phyloP scores from a whole-genome alignment of 345 rosid genomes.

The Gynandropsis gynandra region DNA sequence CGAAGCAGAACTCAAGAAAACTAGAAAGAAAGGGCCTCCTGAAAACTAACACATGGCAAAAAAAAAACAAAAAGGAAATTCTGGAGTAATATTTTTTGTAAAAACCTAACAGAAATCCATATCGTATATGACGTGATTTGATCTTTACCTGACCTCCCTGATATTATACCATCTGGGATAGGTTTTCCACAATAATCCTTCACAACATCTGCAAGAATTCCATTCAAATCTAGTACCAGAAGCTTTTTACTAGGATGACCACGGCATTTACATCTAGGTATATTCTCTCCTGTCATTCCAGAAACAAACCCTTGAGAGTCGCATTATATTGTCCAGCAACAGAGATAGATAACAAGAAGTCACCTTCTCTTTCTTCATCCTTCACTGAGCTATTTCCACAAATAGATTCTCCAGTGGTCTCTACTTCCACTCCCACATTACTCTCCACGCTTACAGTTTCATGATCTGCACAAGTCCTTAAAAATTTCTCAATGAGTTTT shows the following conservation, averaged over 20 bases:
- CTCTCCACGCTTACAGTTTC: conserved; percentile 12
- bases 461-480: no score
- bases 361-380: conserved; percentile 22
- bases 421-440: background rate
- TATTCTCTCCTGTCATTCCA: conserved; percentile 15
- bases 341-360: conserved; percentile 17
- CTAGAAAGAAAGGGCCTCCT: conserved; percentile 58
- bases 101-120: conserved; percentile 1
- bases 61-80: conserved; percentile 10
- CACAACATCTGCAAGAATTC: conserved; percentile 62
- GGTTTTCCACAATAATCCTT: conserved; percentile 10
- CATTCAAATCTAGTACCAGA: conserved; percentile 77
- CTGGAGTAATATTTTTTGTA: conserved; percentile 6
- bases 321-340: conserved; percentile 12
- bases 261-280: conserved; percentile 20
- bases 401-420: conserved; percentile 9
- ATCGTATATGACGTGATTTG: background rate
- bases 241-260: conserved; percentile 47
- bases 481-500: no score
- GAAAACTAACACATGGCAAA: no score
- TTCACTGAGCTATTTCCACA: background rate
- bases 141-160: conserved; percentile 54
- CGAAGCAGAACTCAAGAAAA: conserved; percentile 72
- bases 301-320: conserved; percentile 4
- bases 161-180: conserved; percentile 38